Conservation (phyloP, 495 filamentous ascomycete genomes). For the Pseudoneurospora amorphoporcata region DNA sequence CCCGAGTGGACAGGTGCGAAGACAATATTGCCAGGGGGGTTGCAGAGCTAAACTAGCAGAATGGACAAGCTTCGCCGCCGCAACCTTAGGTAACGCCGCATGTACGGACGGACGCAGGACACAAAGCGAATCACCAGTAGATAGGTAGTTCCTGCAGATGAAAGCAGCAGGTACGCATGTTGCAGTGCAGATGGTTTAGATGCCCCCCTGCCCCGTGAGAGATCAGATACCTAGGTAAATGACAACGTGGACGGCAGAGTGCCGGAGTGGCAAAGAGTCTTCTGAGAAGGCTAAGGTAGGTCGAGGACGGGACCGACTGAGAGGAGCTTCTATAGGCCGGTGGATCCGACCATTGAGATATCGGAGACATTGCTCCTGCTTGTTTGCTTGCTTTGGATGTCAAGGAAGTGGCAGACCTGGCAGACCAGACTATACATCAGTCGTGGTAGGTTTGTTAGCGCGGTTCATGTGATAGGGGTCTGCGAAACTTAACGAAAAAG, state of each 20-base stretch:
- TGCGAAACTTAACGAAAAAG: too few relatives aligned
- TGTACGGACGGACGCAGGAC: neutral
- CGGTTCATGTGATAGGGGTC: too few relatives aligned
- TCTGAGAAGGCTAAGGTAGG: neutral
- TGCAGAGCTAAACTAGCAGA: neutral
- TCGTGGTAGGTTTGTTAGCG: too few relatives aligned
- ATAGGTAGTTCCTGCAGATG: neutral
- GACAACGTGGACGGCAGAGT: neutral
- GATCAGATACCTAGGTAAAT: neutral
- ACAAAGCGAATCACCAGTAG: neutral
- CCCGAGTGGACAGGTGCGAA: conserved; percentile 12
- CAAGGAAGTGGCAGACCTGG: neutral
- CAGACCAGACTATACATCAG: neutral
- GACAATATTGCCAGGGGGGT: neutral
- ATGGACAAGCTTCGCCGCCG: neutral
- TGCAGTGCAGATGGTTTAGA: too few relatives aligned
- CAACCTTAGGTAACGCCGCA: neutral
- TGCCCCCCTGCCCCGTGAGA: too few relatives aligned
- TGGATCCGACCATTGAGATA: neutral
- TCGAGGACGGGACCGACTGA: neutral
- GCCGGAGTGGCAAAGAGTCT: neutral
- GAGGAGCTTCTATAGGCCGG: neutral
- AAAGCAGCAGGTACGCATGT: neutral
- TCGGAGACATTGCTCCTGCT: neutral
- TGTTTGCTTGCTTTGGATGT: neutral